phyloP scores from a whole-genome alignment of 495 filamentous ascomycete genomes.

The Xylaria curta region DNA sequence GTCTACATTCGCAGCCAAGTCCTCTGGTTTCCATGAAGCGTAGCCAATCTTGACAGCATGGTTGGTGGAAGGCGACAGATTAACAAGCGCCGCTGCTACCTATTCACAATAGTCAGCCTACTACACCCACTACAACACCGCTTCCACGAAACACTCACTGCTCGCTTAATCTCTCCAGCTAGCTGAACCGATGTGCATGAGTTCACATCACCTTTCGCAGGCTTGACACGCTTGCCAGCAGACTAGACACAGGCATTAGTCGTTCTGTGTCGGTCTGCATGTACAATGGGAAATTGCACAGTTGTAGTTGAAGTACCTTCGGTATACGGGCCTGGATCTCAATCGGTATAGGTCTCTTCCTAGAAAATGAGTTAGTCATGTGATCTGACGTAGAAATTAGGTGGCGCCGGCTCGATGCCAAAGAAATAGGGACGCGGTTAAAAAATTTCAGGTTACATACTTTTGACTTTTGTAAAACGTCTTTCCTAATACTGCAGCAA shows the following conservation, averaged over 20 bases:
- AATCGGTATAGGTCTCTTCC: constrained; percentile 89
- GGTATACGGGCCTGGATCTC: constrained; percentile 65
- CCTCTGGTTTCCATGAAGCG: constrained; percentile 72
- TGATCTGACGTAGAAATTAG: not conserved
- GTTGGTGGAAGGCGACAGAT: constrained; percentile 69
- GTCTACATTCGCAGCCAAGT: constrained; percentile 71
- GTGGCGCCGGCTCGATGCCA: not conserved
- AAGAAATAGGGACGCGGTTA: constrained; percentile 79
- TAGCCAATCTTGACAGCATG: constrained; percentile 75
- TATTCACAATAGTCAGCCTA: constrained; percentile 40
- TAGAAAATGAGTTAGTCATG: constrained; percentile 72
- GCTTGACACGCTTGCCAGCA: constrained; percentile 69
- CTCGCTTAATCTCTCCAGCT: constrained; percentile 42
- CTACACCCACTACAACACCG: constrained; percentile 37
- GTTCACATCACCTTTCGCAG: constrained; percentile 52
- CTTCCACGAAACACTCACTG: constrained; percentile 20
- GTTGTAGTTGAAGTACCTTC: constrained; percentile 48
- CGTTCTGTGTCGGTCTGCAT: not conserved
- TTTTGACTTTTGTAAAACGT: constrained; percentile 38
- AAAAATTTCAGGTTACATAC: constrained; percentile 78
- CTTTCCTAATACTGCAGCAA: constrained; percentile 24
- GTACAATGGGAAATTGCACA: not conserved
- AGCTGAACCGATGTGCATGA: constrained; percentile 34
- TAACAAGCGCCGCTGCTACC: constrained; percentile 72
- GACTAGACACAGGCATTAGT: constrained; percentile 18